phyloP scores from a whole-genome alignment of 768 basidiomycete genomes.

The Chalciporus chontae region DNA sequence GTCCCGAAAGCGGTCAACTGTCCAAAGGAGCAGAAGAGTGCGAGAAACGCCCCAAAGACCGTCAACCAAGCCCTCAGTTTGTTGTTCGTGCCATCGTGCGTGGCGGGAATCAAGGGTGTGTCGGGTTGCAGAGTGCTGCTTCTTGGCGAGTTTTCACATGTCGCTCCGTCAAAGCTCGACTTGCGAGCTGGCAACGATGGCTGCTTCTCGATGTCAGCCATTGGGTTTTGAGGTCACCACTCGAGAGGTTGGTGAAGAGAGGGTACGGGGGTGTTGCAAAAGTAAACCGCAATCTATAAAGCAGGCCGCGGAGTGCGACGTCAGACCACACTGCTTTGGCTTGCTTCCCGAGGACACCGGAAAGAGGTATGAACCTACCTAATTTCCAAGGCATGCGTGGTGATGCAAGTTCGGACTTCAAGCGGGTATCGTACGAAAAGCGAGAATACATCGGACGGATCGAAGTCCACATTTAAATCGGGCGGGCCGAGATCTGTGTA shows the following conservation, averaged over 20 bases:
- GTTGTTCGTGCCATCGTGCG: not conserved
- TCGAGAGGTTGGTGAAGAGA: slow-evolving; percentile 5
- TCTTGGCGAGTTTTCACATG: slow-evolving; percentile 17
- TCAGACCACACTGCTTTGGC: slow-evolving; percentile 24
- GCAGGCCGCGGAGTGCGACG: slow-evolving; percentile 9
- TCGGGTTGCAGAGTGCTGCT: slow-evolving; percentile 23
- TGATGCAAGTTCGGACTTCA: slow-evolving; percentile 2
- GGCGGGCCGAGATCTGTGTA: not conserved
- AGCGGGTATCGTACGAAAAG: slow-evolving; percentile 14
- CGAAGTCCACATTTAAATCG: slow-evolving; percentile 9
- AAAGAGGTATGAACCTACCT: slow-evolving; percentile 15
- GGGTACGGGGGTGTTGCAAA: slow-evolving; percentile 13
- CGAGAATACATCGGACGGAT: slow-evolving; percentile 6
- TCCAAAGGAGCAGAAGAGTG: slow-evolving; percentile 68
- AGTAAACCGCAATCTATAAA: slow-evolving; percentile 26
- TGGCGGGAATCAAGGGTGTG: slow-evolving; percentile 11
- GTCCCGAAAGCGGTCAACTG: slow-evolving; percentile 72
- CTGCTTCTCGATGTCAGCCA: slow-evolving; percentile 32
- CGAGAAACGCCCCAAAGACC: slow-evolving; percentile 62
- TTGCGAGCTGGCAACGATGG: slow-evolving; percentile 12
- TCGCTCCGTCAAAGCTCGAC: slow-evolving; percentile 22
- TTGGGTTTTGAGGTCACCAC: slow-evolving; percentile 12
- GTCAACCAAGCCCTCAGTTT: slow-evolving; percentile 40
- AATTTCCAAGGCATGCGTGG: slow-evolving; percentile 6
- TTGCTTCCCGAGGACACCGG: slow-evolving; percentile 24